Conservation (phyloP, 306 rosid genomes). For the Casuarina cunninghamiana region DNA sequence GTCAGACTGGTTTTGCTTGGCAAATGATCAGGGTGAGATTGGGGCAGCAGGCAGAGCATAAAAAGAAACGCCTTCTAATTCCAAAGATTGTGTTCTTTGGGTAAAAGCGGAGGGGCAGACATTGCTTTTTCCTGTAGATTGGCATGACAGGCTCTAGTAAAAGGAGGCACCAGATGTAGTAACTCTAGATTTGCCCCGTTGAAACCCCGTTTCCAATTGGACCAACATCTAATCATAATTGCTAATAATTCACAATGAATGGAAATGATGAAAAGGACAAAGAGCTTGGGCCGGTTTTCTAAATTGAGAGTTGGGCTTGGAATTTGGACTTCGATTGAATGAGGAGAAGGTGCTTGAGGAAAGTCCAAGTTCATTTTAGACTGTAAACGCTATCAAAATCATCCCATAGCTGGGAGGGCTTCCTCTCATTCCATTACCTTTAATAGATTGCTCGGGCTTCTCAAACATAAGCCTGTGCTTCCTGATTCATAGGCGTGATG, state of each 20-base stretch:
- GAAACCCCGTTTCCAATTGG: no score
- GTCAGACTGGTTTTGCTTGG: background rate
- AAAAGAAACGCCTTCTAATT: background rate
- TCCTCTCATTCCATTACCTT: background rate
- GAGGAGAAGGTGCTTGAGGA: no score
- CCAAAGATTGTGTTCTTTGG: background rate
- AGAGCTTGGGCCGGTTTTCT: no score
- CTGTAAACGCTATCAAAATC: background rate
- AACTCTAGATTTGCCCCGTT: no score
- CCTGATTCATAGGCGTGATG: background rate
- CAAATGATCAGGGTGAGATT: background rate
- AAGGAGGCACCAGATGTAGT: no score
- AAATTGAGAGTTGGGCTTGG: no score
- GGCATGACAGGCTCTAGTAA: no score
- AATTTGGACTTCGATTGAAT: background rate
- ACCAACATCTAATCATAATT: no score
- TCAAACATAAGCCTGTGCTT: no score
- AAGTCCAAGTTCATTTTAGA: background rate
- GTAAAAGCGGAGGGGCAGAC: background rate
- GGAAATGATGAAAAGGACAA: no score
- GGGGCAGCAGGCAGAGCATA: background rate
- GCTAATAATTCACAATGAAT: no score
- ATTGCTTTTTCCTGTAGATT: background rate
- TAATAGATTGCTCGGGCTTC: background rate
- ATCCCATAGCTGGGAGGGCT: background rate